Evolutionary conservation across 2,329 filamentous ascomycete genomes (phyloP).

Genomic region (Nemania sp.): DNA sequence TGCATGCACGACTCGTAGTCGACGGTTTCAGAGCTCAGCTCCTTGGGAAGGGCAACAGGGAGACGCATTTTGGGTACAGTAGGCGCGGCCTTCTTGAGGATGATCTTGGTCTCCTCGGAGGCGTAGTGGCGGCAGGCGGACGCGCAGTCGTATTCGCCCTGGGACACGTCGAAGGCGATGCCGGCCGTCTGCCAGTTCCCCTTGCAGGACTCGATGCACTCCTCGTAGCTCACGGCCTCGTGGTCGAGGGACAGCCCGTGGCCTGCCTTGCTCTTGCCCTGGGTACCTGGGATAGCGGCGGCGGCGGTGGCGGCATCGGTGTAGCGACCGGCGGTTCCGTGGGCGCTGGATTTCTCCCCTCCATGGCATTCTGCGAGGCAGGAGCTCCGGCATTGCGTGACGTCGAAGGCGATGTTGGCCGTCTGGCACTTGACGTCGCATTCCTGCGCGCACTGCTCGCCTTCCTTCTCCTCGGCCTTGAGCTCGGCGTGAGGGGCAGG

Average conservation of each 20-base stretch:
- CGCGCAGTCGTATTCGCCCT: constrained; percentile 10
- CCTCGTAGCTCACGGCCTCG: constrained; percentile 9
- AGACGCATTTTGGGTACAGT: too few relatives aligned
- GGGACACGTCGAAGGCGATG: constrained; percentile 8
- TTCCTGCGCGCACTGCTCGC: not conserved
- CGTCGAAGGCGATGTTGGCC: constrained; percentile 13
- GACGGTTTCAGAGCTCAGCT: too few relatives aligned
- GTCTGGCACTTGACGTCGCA: constrained; percentile 19
- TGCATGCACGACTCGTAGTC: not conserved
- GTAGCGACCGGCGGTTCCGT: not conserved
- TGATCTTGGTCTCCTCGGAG: too few relatives aligned
- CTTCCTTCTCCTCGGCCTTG: not conserved
- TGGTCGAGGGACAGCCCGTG: not conserved
- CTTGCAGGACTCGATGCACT: constrained; percentile 15
- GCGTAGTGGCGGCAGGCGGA: not conserved
- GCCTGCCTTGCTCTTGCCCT: not conserved
- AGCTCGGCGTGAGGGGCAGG: not conserved
- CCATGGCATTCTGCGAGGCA: constrained; percentile 5
- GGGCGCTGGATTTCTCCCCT: not conserved
- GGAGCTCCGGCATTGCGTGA: constrained; percentile 10
- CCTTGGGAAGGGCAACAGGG: too few relatives aligned
- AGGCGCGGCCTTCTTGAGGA: too few relatives aligned
- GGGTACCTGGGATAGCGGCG: too few relatives aligned
- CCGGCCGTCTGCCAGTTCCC: not conserved
- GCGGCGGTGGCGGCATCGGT: too few relatives aligned